Evolutionary conservation across 2,329 filamentous ascomycete genomes (phyloP).

Genomic region (Ascocoryne sarcoides): DNA sequence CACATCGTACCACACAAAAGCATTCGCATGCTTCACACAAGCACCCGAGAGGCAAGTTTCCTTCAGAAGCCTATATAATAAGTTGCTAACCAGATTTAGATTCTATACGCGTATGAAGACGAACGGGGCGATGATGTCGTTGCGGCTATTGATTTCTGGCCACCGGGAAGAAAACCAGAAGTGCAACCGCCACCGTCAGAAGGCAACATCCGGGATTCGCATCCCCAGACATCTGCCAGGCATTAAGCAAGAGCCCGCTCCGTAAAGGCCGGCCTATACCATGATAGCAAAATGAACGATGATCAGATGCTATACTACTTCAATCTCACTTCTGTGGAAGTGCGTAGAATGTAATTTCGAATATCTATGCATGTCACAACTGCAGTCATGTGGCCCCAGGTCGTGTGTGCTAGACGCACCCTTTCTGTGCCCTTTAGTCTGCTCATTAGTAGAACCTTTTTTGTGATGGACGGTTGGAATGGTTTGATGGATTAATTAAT

Average conservation of each 20-base stretch:
- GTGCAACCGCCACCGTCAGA: conserved; percentile 10
- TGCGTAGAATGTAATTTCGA: conserved; percentile 15
- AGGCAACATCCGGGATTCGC: conserved; percentile 14
- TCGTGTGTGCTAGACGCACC: conserved; percentile 22
- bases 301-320: conserved; percentile 9
- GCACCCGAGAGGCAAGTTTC: conserved; percentile 78
- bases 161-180: conserved; percentile 8
- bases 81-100: conserved; percentile 44
- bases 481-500: conserved; percentile 6
- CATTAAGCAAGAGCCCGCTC: conserved; percentile 19
- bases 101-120: conserved; percentile 95
- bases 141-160: conserved; percentile 93
- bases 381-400: conserved; percentile 7
- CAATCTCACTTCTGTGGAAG: conserved; percentile 13
- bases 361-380: conserved; percentile 5
- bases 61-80: conserved; percentile 9
- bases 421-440: too few species aligned
- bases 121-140: conserved; percentile 89
- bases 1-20: conserved; percentile 96
- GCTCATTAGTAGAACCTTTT: conserved; percentile 10
- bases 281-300: conserved; percentile 1
- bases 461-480: conserved; percentile 4
- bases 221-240: conserved; percentile 20
- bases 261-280: not conserved
- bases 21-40: conserved; percentile 94